Evolutionary conservation across 305 asterid genomes (phyloP), one percentile per base, ranked within the genome.

Genomic region (Rubia tinctorum): DNA sequence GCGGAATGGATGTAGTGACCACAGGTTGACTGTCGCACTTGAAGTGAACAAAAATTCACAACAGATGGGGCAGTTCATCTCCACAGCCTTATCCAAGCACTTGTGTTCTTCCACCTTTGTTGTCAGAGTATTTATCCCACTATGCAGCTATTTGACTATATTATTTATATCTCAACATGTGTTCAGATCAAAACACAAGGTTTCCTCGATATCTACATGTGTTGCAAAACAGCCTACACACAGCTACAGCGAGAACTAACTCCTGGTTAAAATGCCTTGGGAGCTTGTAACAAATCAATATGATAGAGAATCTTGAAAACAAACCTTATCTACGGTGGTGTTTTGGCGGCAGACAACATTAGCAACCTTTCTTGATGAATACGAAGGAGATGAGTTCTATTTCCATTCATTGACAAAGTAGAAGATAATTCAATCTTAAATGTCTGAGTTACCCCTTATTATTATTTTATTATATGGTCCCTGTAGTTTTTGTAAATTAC

Each of bases 281-380:
- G 4, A 51, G 59, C 22, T 53, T 17, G 18, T 15, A 53, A 77
- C n/a, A 27, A 0, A 22, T 20, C 64, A 2, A 25, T 1, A 18
- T 15, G 43, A 10, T 7, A 11, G 2, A n/a, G 37, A 37, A 15
- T 51, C 11, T 4, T 5, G 11, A 23, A 27, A 20, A 49, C 27
- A 17, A 71, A 89, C 98, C 95, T 92, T 92, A 83, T 92, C 98
- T 11, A 95, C 98, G 15, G 94, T 88, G 66, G 97, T 92, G 75
- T 92, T 95, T 66, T 92, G 99, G 75, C 97, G 79, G 86, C 96
- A 89, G 11, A 95, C 98, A 11, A 92, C 61, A 75, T 92, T 90
- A 39, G 97, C 30, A 27, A 14, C 11, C 8, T 47, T 47, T 47
- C 55, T 47, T 47, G 55, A 47, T 47, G n/a, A 34, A 34, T 1